These are phyloP conservation scores for Globisporangium recalcitrans DNA, from an alignment of 352 stramenopile genomes.

Conservation along the genomic window DNA sequence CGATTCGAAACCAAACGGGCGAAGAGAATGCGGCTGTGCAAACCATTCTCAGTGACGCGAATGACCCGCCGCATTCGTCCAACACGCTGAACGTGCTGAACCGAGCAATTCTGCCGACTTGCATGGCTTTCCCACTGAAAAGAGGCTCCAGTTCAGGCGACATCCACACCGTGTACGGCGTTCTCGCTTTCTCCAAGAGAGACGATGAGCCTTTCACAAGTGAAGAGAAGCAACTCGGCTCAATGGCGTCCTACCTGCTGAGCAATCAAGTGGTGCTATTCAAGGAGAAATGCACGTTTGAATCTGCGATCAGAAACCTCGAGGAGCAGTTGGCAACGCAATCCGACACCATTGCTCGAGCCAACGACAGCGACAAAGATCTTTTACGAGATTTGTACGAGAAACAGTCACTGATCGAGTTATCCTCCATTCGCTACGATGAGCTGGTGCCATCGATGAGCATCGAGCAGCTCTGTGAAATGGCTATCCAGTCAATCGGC, in stretches of 20 bases:
- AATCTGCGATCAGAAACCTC: not conserved
- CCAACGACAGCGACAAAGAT: not conserved
- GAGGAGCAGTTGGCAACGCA: slow-evolving; percentile 1
- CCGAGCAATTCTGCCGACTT: slow-evolving; percentile 3
- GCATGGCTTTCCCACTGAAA: slow-evolving; percentile 11
- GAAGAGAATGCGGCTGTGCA: slow-evolving; percentile 4
- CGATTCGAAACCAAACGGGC: not conserved
- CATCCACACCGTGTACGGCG: not conserved
- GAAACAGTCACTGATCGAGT: not conserved
- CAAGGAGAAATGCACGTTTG: not conserved
- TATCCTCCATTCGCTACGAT: not conserved
- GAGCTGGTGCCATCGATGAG: slow-evolving; percentile 4
- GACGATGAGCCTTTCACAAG: slow-evolving; percentile 6
- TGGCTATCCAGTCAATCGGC: not conserved
- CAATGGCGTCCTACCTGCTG: slow-evolving; percentile 3
- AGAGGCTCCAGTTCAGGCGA: not conserved
- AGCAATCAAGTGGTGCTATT: slow-evolving; percentile 10
- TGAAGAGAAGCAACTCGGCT: slow-evolving; percentile 8
- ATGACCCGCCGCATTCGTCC: slow-evolving; percentile 1
- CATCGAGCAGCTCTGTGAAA: slow-evolving; percentile 13
- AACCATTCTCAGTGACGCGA: slow-evolving; percentile 6
- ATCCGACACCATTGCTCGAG: not conserved
- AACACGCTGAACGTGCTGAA: slow-evolving; percentile 12
- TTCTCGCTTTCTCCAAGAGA: slow-evolving; percentile 12
- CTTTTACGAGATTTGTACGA: not conserved